A percentile compares a stretch with the other conserved stretches of the same genome.
phyloP scores from a whole-genome alignment of 2,329 filamentous ascomycete genomes.

The Sarocladium strictum region DNA sequence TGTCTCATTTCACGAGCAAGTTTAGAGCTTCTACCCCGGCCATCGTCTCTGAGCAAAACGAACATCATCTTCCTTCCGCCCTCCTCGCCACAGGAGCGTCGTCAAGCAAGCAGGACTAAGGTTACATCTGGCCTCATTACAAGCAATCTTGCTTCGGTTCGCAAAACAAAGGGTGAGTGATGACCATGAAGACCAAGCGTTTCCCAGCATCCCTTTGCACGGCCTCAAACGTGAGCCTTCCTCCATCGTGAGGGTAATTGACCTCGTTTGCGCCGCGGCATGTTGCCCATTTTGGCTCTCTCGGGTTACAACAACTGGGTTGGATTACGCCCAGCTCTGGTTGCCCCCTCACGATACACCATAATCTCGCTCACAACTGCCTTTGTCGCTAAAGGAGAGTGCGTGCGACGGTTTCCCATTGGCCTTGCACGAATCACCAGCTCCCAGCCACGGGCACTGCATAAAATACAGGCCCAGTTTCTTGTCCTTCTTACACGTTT shows the following conservation, averaged over 20 bases:
- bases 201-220: not conserved
- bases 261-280: not conserved
- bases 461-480: not conserved
- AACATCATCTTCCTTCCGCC: not conserved
- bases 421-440: not conserved
- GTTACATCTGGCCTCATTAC: not conserved
- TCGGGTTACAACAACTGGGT: not conserved
- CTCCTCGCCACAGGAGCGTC: not conserved
- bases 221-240: not conserved
- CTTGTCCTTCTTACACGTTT: not conserved
- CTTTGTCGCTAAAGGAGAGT: not conserved
- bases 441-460: not conserved
- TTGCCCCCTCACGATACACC: not conserved
- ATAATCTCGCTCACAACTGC: constrained; percentile 3
- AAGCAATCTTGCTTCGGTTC: constrained; percentile 1
- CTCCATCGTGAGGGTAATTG: not conserved
- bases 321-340: constrained; percentile 1
- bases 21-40: not conserved
- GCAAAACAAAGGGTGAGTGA: constrained; percentile 1
- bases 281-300: not conserved
- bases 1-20: not conserved
- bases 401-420: not conserved
- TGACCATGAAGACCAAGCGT: not conserved
- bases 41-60: not conserved
- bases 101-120: not conserved